Base-by-base conservation (phyloP, 306 rosid genomes). In the Vigna nakashimae region DNA sequence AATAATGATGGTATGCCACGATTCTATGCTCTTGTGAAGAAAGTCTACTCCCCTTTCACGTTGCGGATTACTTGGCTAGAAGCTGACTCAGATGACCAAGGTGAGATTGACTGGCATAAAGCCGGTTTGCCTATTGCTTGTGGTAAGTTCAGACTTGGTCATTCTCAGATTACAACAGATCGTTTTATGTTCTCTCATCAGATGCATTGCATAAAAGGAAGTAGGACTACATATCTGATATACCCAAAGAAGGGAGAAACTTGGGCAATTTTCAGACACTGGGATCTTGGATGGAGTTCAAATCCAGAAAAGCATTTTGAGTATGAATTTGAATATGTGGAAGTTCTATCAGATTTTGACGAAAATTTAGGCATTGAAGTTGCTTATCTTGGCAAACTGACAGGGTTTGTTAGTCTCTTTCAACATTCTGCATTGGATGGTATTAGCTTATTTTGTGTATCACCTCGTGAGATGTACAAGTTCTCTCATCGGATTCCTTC, bases 401-500 rank as follows among this genome's bases (percentile, higher is more conserved):
- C 84, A 57, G 98, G 98, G 48, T 95, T 95, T 91, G 92, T 88
- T 62, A 80, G 98, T 76, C 82, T 95, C 79, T 92, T 92, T 85
- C 88, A 82, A 82, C 83, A 40, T 75, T 75, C 80, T n/a, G 75
- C 75, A 76, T 83, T 84, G 71, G 75, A 75, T 55, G 89, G 80
- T 69, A 16, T 40, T 73, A 12, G 72, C 69, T 12, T 43, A 17
- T 84, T 89, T 82, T 84, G 49, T 79, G 78, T 95, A 24, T 88
- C 81, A 38, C 85, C 91, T 38, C 79, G 78, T 70, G 90, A 89
- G 83, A 74, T 91, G 7, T 91, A 87, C 42, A 84, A 89, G 84
- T 95, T 95, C 84, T 92, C 98, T 24, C 96, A 95, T 65, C 89
- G 62, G 76, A 52, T 95, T 80, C 98, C 98, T 34, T 92, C 93